Evolutionary conservation across 495 filamentous ascomycete genomes (phyloP), one percentile per base, ranked within the genome.

Genomic region (Xylaria intraflava): DNA sequence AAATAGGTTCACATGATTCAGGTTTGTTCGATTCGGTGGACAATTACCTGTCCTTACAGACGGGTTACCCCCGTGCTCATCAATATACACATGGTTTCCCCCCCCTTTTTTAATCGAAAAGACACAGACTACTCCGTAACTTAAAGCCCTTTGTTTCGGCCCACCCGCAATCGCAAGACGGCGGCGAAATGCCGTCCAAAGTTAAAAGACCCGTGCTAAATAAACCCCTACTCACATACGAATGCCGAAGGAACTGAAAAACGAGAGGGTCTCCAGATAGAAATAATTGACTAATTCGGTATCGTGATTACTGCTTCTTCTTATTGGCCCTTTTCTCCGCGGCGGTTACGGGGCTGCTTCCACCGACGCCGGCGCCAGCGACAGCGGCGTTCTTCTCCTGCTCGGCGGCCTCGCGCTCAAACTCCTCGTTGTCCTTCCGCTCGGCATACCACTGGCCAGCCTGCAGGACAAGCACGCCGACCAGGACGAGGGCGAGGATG

Each of bases 391-490:
- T 46, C 57, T 69, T 65, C 58, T 65, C 70, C 68, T 78, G 75
- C 57, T 76, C 76, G 56, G 71, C 71, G 46, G 68, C 71, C 71
- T 81, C 76, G 65, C 75, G 70, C 66, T 81, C 84, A 56, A 75
- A 76, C 72, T 97, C 92, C 70, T 90, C 84, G 64, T 74, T 74
- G 68, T 96, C 90, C 80, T 93, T 95, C 56, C 84, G 74, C 79
- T 96, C 90, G 23, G 94, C 93, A 74, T 98, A 98, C 93, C 93
- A 98, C 78, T 97, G 92, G 11, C 94, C 93, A 7, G 89, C 91
- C 82, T 98, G 94, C 63, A 98, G 73, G 27, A 94, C 88, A 55
- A 98, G 62, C 24, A 98, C 88, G 3, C 93, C 93, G 0, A 96
- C 83, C 46, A 97, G 69, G 23, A 98, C 89, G 35, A 98, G 74